Percentiles rank a stretch among this genome's conserved stretches.
phyloP scores from a whole-genome alignment of 805 yeast genomes.

The Kregervanrija pseudodelftensis region DNA sequence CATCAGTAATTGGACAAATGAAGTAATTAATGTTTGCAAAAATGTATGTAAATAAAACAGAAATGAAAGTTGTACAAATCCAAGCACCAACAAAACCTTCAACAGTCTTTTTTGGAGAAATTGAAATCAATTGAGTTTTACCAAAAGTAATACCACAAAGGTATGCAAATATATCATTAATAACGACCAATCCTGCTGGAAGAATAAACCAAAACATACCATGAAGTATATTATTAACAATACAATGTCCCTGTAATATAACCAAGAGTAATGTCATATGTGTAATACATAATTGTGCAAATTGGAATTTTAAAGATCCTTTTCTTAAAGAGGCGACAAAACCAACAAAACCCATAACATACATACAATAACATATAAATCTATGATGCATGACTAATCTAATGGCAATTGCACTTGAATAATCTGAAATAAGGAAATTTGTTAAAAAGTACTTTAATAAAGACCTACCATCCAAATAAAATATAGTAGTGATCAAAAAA shows the following conservation, averaged over 20 bases:
- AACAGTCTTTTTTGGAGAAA: constrained; percentile 94
- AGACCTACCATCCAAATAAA: constrained; percentile 83
- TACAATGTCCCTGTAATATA: constrained; percentile 89
- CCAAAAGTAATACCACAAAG: constrained; percentile 97
- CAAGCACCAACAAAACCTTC: constrained; percentile 98
- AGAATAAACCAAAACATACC: constrained; percentile 93
- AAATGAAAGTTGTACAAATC: constrained; percentile 80
- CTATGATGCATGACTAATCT: constrained; percentile 55
- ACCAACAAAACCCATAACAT: constrained; percentile 80
- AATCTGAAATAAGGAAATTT: constrained; percentile 22
- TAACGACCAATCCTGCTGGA: constrained; percentile 87
- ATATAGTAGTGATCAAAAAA: constrained; percentile 77
- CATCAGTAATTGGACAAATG: constrained; percentile 72
- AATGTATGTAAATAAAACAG: constrained; percentile 56
- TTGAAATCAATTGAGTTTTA: constrained; percentile 80
- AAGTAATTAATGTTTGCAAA: constrained; percentile 63
- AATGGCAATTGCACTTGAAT: constrained; percentile 21
- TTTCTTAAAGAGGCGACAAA: constrained; percentile 86
- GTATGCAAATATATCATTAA: constrained; percentile 94
- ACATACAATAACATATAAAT: constrained; percentile 75
- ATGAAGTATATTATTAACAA: constrained; percentile 78
- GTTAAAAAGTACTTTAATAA: constrained; percentile 48
- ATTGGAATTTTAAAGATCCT: constrained; percentile 86
- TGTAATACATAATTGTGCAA: constrained; percentile 87
- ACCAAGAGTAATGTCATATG: constrained; percentile 89